Evolutionary conservation across 2,329 filamentous ascomycete species (phyloP).

Genomic region (Colletotrichum acutatum): DNA sequence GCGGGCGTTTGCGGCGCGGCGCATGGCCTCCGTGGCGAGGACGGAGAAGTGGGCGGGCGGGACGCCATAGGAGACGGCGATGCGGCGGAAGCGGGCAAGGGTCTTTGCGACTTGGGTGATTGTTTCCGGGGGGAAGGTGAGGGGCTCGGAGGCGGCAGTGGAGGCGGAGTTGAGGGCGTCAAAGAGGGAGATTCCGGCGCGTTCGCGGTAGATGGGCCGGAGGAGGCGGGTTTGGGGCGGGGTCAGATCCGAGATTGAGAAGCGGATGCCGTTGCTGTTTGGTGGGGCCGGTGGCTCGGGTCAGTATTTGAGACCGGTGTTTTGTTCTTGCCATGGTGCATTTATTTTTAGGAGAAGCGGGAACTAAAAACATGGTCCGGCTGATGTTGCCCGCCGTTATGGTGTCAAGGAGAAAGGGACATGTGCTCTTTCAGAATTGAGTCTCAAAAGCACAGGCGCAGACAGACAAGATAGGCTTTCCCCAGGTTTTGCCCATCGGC

Average conservation of each 20-base stretch:
- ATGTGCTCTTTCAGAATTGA: neutral
- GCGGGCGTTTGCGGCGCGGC: conserved; percentile 79
- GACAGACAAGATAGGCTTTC: neutral
- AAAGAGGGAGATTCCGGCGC: conserved; percentile 86
- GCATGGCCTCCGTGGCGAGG: conserved; percentile 89
- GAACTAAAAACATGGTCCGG: neutral
- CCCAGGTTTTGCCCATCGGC: neutral
- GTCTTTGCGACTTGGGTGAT: conserved; percentile 75
- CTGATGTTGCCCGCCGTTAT: neutral
- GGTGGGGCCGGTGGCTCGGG: conserved; percentile 19
- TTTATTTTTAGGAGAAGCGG: neutral
- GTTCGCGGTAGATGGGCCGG: conserved; percentile 80
- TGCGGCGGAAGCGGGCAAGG: conserved; percentile 76
- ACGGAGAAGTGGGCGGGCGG: conserved; percentile 73
- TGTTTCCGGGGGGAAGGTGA: conserved; percentile 62
- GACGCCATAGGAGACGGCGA: conserved; percentile 78
- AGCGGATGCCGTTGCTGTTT: conserved; percentile 87
- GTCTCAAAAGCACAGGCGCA: neutral
- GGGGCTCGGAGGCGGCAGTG: conserved; percentile 38
- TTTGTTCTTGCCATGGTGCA: neutral
- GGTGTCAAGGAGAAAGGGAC: neutral
- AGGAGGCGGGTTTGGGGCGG: conserved; percentile 78
- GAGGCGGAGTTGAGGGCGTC: conserved; percentile 74
- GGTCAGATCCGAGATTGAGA: conserved; percentile 86
- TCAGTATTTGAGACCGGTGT: neutral